A percentile compares a stretch with the other conserved stretches of the same genome.
Evolutionary conservation across 805 yeast species (phyloP).

Genomic region (Myxozyma neotropica): DNA sequence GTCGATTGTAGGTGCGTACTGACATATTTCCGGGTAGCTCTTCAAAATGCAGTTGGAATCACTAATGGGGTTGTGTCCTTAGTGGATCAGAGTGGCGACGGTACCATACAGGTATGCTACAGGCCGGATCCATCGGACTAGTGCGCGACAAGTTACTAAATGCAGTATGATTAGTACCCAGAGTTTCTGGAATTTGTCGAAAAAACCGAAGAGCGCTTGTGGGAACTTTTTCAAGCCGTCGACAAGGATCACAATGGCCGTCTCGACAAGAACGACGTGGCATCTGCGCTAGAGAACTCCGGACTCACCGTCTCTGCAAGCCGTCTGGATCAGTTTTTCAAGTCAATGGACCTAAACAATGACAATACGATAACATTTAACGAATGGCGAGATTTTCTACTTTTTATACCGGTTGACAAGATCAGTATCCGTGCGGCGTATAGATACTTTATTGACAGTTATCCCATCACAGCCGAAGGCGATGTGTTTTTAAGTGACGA

Average conservation of each 20-base stretch:
- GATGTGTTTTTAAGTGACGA: conserved; percentile 85
- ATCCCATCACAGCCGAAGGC: conserved; percentile 85
- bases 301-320: conserved; percentile 56
- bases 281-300: conserved; percentile 60
- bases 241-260: conserved; percentile 37
- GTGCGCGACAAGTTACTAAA: background rate
- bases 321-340: conserved; percentile 59
- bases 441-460: conserved; percentile 74
- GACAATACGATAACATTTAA: conserved; percentile 62
- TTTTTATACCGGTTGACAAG: conserved; percentile 76
- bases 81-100: conserved; percentile 30
- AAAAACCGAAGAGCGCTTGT: conserved; percentile 35
- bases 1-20: background rate
- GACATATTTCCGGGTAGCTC: conserved; percentile 32
- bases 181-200: conserved; percentile 37
- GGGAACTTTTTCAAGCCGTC: conserved; percentile 35
- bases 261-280: conserved; percentile 64
- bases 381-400: conserved; percentile 79
- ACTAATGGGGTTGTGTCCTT: conserved; percentile 18
- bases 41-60: conserved; percentile 30
- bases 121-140: background rate
- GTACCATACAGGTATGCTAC: conserved; percentile 25
- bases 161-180: conserved; percentile 17
- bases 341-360: conserved; percentile 49
- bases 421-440: conserved; percentile 68